Percentiles rank a stretch among this genome's conserved stretches.
Conservation (phyloP, 345 rosid genomes). For the Balakata baccata region DNA sequence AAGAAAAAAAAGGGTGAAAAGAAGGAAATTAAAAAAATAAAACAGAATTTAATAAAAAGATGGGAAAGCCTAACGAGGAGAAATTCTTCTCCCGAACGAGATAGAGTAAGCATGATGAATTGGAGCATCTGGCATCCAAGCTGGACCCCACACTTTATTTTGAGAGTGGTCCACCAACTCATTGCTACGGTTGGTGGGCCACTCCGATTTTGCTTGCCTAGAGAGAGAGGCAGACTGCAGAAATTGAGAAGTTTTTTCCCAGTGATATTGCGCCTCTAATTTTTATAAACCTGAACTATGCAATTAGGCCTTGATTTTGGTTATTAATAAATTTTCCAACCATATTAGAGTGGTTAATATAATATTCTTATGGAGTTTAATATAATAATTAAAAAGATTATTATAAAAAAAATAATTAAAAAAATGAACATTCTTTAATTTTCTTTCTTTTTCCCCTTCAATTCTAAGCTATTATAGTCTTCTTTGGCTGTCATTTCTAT, state of each 20-base stretch:
- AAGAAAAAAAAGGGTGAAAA: not conserved
- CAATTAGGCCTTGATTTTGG: too few species aligned
- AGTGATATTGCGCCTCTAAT: not conserved
- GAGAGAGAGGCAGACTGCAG: slow-evolving; percentile 4
- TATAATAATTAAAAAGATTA: too few species aligned
- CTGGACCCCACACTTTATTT: slow-evolving; percentile 32
- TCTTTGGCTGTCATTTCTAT: slow-evolving; percentile 30
- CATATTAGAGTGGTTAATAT: too few species aligned
- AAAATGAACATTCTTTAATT: slow-evolving; percentile 29
- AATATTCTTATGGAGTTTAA: too few species aligned
- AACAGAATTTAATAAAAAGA: not conserved
- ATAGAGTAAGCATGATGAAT: slow-evolving; percentile 13
- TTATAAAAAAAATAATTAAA: not conserved
- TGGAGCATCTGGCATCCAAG: slow-evolving; percentile 25
- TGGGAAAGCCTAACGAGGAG: not conserved
- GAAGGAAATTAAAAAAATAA: not conserved
- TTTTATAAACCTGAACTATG: not conserved
- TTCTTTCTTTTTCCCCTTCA: not conserved
- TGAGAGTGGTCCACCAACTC: slow-evolving; percentile 41
- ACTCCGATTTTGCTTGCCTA: slow-evolving; percentile 12
- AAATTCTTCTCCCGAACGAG: too few species aligned
- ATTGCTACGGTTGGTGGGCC: slow-evolving; percentile 27
- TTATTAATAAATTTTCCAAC: too few species aligned
- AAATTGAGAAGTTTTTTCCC: not conserved
- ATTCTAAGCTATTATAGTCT: not conserved